Percentiles rank a stretch among this genome's conserved stretches.
phyloP scores from a whole-genome alignment of 2,329 filamentous ascomycete genomes.

The Westerdykella ornata region DNA sequence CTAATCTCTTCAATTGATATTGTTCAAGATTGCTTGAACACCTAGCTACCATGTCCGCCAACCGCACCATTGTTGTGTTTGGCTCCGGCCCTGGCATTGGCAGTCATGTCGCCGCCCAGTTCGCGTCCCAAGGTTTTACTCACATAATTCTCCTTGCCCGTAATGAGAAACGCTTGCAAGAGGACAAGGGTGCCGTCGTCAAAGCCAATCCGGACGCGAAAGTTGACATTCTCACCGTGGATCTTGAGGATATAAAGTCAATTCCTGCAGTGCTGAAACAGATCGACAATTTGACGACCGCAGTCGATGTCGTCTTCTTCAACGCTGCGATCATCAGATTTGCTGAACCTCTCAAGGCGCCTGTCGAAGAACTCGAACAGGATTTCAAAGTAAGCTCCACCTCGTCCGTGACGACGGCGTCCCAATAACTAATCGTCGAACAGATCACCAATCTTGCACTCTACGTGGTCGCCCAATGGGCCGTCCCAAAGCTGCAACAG shows the following conservation, averaged over 20 bases:
- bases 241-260: conserved; percentile 39
- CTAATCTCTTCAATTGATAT: not conserved
- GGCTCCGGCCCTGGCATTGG: conserved; percentile 48
- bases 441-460: conserved; percentile 46
- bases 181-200: conserved; percentile 31
- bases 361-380: conserved; percentile 42
- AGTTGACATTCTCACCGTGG: conserved; percentile 42
- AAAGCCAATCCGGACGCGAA: conserved; percentile 24
- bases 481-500: conserved; percentile 38
- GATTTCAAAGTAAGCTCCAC: conserved; percentile 43
- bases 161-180: conserved; percentile 37
- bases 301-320: conserved; percentile 46
- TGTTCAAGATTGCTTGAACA: not conserved
- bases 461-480: conserved; percentile 44
- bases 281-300: conserved; percentile 35
- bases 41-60: conserved; percentile 11
- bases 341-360: conserved; percentile 39
- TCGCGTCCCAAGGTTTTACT: conserved; percentile 41
- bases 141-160: conserved; percentile 47
- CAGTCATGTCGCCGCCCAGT: conserved; percentile 37
- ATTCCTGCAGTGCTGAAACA: conserved; percentile 38
- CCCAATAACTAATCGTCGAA: not conserved
- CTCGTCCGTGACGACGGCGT: not conserved
- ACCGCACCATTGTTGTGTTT: conserved; percentile 37
- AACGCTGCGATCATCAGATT: conserved; percentile 48